Conservation (phyloP, 495 filamentous ascomycete species). For the Annulohypoxylon nitens region DNA sequence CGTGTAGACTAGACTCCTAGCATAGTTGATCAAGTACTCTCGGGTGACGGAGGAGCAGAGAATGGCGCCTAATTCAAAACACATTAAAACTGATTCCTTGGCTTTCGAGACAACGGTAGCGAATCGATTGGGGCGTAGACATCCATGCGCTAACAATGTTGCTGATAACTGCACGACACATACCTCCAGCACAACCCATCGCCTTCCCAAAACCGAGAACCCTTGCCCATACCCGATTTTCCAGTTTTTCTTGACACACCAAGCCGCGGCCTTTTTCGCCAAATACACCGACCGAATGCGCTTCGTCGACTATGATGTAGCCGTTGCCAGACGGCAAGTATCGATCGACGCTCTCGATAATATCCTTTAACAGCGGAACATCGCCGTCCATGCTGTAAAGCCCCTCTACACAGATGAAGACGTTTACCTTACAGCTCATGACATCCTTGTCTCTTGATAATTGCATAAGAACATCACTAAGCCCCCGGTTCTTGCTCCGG, state of each 20-base stretch:
- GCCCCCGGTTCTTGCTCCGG: constrained; percentile 39
- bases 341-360: constrained; percentile 68
- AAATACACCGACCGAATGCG: constrained; percentile 77
- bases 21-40: constrained; percentile 74
- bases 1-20: constrained; percentile 71
- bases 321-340: constrained; percentile 70
- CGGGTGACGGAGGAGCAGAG: constrained; percentile 63
- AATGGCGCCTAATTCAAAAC: constrained; percentile 53
- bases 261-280: constrained; percentile 74
- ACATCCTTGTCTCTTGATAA: constrained; percentile 40
- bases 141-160: not conserved
- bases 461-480: constrained; percentile 40
- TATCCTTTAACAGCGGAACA: constrained; percentile 70
- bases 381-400: constrained; percentile 93
- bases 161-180: constrained; percentile 36
- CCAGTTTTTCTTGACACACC: constrained; percentile 74
- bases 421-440: constrained; percentile 56
- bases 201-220: constrained; percentile 85
- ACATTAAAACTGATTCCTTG: constrained; percentile 19
- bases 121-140: not conserved
- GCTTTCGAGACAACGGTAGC: not conserved
- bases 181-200: constrained; percentile 78
- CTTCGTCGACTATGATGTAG: constrained; percentile 83
- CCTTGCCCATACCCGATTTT: constrained; percentile 74
- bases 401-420: constrained; percentile 78